Base-by-base conservation (phyloP, 78 protist species). In the Ministeria vibrans region DNA sequence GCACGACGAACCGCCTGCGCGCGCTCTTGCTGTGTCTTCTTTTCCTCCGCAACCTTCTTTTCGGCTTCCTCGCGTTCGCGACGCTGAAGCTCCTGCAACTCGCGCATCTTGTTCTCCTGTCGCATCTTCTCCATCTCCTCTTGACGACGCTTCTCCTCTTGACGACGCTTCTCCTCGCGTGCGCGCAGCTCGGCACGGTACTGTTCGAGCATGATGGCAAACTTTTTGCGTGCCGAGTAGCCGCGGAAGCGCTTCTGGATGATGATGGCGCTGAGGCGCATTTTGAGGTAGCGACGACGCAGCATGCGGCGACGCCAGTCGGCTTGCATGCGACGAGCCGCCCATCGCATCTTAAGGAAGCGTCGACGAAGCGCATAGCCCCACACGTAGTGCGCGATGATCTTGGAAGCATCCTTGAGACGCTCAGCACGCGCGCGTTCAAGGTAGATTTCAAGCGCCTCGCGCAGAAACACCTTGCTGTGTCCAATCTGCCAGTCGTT, bases 381-480 rank as follows among this genome's bases (percentile, higher is more conserved):
- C n/a, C n/a, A n/a, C 28, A 75, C 6, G 43, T 1, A 6, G n/a
- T 62, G 51, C 42, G 34, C 36, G 36, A 62, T 25, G n/a, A 77
- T 34, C 39, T 20, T 9, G 36, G 76, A 30, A 43, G 62, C 43
- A 41, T 64, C 45, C 45, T 34, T 45, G 22, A 63, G 71, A 55
- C 30, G 20, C 15, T 5, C 38, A 30, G 38, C 42, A 25, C 74
- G 70, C n/a, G 2, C 32, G 62, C 32, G 41, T 69, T 61, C 85
- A 32, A 75, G 77, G 25, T 0, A 2, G 38, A 13, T 39, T 46
- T 51, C 75, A 38, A 75, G 71, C 9, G 27, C 30, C 28, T 77
- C 71, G 44, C 63, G 61, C 41, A 80, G 44, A 51, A 80, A 80
- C 32, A 73, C 85, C 75, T 80, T 80, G 43, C 49, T 62, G 44